Base-by-base conservation (phyloP, 163 green algal genomes). In the Dunaliella salina region DNA sequence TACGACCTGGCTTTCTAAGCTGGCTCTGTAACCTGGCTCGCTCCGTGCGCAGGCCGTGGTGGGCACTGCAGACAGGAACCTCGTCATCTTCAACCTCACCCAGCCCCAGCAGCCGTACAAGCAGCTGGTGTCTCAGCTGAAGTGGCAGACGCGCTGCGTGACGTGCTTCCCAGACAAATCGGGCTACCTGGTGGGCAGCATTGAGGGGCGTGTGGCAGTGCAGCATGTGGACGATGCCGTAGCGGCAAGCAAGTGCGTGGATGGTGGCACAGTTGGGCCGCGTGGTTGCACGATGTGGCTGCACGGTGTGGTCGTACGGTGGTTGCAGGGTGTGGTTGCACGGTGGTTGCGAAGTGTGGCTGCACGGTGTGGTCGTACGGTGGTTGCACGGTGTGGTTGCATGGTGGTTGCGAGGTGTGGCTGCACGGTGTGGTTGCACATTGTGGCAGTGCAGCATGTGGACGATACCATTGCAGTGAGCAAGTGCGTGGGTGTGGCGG, bases 271-370 rank as follows among this genome's bases (percentile, higher is more conserved):
- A 50, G 40, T 50, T 50, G n/a, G n/a, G n/a, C n/a, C n/a, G n/a
- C n/a, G 40, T 50, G 40, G 40, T 50, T 50, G n/a, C n/a, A n/a
- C 3, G 40, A 8, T 50, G 3, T 50, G 40, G 40, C 67, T 79
- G 24, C 26, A 32, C n/a, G 32, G 85, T 87, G 26, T 80, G 32
- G 91, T 96, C n/a, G n/a, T n/a, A n/a, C n/a, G n/a, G 96, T 98
- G 79, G 96, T 94, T 99, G 87, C 95, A 99, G 30, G 95, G 98
- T 88, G 92, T 99, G 40, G 96, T n/a, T n/a, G n/a, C n/a, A n/a
- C n/a, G n/a, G 40, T 50, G 40, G 40, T 50, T 50, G n/a, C n/a
- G n/a, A 50, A 8, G 40, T 50, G 3, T 50, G 40, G 40, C 67
- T 79, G 24, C 26, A 32, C n/a, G 32, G 85, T 87, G 26, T 80